Percentiles rank a stretch among this genome's conserved stretches.
These are phyloP conservation scores for Lanmaoa pseudosensibilis DNA, from an alignment of 768 basidiomycete genomes.

Conservation along the genomic window DNA sequence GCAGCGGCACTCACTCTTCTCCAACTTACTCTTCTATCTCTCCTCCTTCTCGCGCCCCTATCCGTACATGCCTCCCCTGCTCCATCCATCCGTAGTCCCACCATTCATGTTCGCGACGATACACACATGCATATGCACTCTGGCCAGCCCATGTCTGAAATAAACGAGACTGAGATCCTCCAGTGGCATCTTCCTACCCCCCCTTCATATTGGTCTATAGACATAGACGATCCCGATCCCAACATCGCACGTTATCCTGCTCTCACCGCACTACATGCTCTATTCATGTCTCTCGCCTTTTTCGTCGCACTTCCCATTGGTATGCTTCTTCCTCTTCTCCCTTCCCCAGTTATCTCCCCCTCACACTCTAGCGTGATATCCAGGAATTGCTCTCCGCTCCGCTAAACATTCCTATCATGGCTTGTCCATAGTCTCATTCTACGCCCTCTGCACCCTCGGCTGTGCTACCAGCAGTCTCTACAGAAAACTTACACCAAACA, in stretches of 20 bases:
- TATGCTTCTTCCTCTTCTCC: slow-evolving; percentile 37
- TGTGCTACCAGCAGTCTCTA: slow-evolving; percentile 71
- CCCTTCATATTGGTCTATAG: slow-evolving; percentile 80
- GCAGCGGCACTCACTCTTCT: not conserved
- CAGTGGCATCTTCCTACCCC: slow-evolving; percentile 67
- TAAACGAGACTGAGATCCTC: slow-evolving; percentile 79
- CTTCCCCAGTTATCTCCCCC: not conserved
- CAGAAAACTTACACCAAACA: slow-evolving; percentile 75
- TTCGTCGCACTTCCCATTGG: slow-evolving; percentile 81
- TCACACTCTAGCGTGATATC: not conserved
- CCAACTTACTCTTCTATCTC: not conserved
- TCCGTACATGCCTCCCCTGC: slow-evolving; percentile 14
- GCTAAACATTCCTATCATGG: slow-evolving; percentile 68
- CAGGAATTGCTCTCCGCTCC: slow-evolving; percentile 80
- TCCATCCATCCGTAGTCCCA: not conserved
- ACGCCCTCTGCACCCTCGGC: slow-evolving; percentile 59
- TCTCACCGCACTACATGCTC: slow-evolving; percentile 71
- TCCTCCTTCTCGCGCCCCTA: slow-evolving; percentile 21
- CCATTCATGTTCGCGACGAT: slow-evolving; percentile 23
- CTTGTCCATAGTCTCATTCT: slow-evolving; percentile 60
- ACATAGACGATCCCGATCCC: slow-evolving; percentile 56
- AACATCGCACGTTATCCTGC: slow-evolving; percentile 53
- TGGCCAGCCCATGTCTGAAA: slow-evolving; percentile 50
- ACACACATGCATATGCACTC: slow-evolving; percentile 49
- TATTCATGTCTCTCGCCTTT: slow-evolving; percentile 77